Evolutionary conservation across 2,329 filamentous ascomycete genomes (phyloP), one percentile per base, ranked within the genome.

Genomic region (Neurospora crassa): DNA sequence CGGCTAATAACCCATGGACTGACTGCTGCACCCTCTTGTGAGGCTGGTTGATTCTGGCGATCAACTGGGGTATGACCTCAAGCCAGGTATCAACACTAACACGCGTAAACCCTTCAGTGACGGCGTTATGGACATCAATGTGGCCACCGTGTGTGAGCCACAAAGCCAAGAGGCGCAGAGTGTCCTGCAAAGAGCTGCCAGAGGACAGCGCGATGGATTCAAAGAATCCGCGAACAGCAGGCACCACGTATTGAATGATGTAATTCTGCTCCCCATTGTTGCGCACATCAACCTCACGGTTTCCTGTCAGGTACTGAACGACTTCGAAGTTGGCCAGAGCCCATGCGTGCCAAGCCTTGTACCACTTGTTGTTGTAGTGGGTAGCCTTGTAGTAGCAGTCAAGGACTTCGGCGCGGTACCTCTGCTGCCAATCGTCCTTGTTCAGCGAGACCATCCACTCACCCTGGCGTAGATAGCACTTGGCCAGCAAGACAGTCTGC

Each of bases 291-390:
- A 88, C 85, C 74, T 91, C 91, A 18, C 86, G 86, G 71, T 89
- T 87, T 29, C 91, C 86, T 10, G 90, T 88, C 71, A 96, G 84
- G 0, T 91, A 89, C 76, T 96, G 97, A 45, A 98, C 94, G 71
- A 99, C 96, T 81, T 99, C 95, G 77, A 99, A 99, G 81, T 99
- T 99, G 70, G 96, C 95, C 74, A 99, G 82, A 12, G 96, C 96
- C 95, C 96, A 99, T 0, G 96, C 92, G 81, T 99, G 96, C 96
- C 96, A 99, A 8, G 96, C 96, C 82, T 99, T 99, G 84, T 99
- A 99, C 89, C 95, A 99, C 73, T 91, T 90, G 42, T 93, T 91
- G 79, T 99, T 97, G 82, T 96, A 97, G 72, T 93, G 91, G 1
- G 96, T 99, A 1, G 96, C 96, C 72, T 94, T 91, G 20, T 90